Evolutionary conservation across 768 basidiomycete genomes (phyloP), one percentile per base, ranked within the genome.

Genomic region (Lactifluus volemus): DNA sequence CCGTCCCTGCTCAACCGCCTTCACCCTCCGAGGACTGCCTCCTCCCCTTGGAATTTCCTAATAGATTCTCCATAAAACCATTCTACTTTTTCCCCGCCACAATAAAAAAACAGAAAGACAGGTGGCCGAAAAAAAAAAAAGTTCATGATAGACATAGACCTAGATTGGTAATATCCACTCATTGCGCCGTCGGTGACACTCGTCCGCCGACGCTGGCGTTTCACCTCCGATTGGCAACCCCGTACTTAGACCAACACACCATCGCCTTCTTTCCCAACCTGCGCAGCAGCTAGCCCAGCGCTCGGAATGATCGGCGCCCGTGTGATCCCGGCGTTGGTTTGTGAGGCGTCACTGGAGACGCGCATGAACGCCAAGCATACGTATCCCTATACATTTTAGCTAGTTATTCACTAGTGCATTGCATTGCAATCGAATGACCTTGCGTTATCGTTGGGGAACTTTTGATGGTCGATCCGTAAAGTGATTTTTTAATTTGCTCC

Each of bases 21-120:
- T 7, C 41, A 7, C 45, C 45, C 32, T 36, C 19, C 45, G 21
- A 21, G n/a, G 48, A 60, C 51, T 25, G 56, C 56, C 59, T 19
- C 56, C 59, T 19, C n/a, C 5, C 32, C 4, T 47, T 12, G 56
- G 58, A 63, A 58, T 53, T 62, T 58, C 48, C 48, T 32, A 62
- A 62, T 53, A 30, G 47, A 42, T 29, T 47, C 15, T 49, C 25
- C 32, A 49, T 30, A 10, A 36, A 17, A 30, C 39, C 2, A 9
- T 47, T 15, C 8, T 14, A 44, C n/a, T n/a, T 44, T 44, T 19
- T 19, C 42, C 42, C 42, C 42, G n/a, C n/a, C n/a, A n/a, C n/a
- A n/a, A 49, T 30, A 10, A 36, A 17, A 25, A 25, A 25, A 25
- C 25, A 25, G 2, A 25, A 25, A 25, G 25, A 25, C 25, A 25